A percentile compares a stretch with the other conserved stretches of the same genome.
phyloP scores from a whole-genome alignment of 1,284 basidiomycete genomes.

The Rhodotorula sp. region DNA sequence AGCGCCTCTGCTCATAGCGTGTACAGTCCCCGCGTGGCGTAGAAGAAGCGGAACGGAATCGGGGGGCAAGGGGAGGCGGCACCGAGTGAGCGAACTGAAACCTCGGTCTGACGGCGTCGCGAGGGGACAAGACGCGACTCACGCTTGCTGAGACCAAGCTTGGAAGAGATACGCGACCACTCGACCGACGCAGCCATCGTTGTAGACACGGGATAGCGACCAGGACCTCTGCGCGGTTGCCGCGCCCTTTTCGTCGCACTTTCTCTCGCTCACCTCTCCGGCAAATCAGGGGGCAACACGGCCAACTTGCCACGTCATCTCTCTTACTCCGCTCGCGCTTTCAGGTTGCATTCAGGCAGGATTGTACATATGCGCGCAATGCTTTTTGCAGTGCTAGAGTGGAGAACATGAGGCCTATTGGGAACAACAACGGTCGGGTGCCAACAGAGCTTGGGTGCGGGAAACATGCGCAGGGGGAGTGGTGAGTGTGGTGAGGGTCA shows the following conservation, averaged over 20 bases:
- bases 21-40: not conserved
- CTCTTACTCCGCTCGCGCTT: not conserved
- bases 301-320: not conserved
- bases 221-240: not conserved
- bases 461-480: too few relatives aligned
- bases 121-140: constrained; percentile 1
- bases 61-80: not conserved
- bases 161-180: constrained; percentile 85
- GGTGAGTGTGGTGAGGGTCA: not conserved
- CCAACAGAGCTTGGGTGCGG: not conserved
- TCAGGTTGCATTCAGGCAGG: not conserved
- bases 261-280: not conserved
- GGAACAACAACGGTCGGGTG: too few relatives aligned
- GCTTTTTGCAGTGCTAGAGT: too few relatives aligned
- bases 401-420: too few relatives aligned
- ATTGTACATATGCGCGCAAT: not conserved
- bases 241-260: not conserved
- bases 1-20: constrained; percentile 71
- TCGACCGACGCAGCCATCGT: constrained; percentile 52
- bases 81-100: not conserved
- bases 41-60: too few relatives aligned
- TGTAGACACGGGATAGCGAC: not conserved
- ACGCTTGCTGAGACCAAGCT: constrained; percentile 91
- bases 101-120: not conserved
- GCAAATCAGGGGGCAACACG: not conserved